These are phyloP conservation scores for Apophysomyces variabilis DNA, from an alignment of 371 early-diverging fungal genomes.

Conservation along the genomic window DNA sequence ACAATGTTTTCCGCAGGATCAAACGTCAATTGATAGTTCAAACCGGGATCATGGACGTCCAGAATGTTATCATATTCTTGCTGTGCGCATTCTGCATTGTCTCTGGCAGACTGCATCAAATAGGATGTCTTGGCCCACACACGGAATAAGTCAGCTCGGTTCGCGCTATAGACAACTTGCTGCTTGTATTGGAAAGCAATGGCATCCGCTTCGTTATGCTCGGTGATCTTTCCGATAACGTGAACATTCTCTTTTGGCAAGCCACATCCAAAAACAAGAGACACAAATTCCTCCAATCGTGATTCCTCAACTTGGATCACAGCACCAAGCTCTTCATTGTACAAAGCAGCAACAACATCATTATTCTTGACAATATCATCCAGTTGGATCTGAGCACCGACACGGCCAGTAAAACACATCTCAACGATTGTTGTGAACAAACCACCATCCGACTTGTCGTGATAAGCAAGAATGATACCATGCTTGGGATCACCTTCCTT, in stretches of 20 bases:
- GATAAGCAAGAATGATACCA: conserved; percentile 86
- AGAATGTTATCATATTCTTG: conserved; percentile 80
- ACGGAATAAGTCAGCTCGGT: conserved; percentile 75
- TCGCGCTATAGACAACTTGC: conserved; percentile 43
- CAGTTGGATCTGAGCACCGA: conserved; percentile 76
- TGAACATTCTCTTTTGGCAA: conserved; percentile 63
- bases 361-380: conserved; percentile 46
- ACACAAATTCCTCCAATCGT: conserved; percentile 61
- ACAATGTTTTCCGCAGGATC: conserved; percentile 63
- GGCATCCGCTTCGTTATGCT: conserved; percentile 49
- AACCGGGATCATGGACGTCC: conserved; percentile 77
- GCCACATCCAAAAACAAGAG: conserved; percentile 53
- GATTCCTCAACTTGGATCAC: conserved; percentile 83
- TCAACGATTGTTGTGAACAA: conserved; percentile 87
- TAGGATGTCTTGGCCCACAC: conserved; percentile 92
- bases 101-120: conserved; percentile 87
- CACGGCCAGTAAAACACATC: conserved; percentile 95
- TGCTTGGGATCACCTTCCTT: conserved; percentile 42
- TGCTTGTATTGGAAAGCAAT: conserved; percentile 49
- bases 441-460: conserved; percentile 98
- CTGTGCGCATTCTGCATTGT: conserved; percentile 86
- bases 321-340: conserved; percentile 96
- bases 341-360: conserved; percentile 73
- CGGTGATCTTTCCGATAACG: conserved; percentile 63
- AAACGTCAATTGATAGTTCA: conserved; percentile 78